A percentile compares a stretch with the other conserved stretches of the same genome.
These are phyloP conservation scores for Eustoma russellianum DNA, from an alignment of 257 asterid species.

Conservation along the genomic window DNA sequence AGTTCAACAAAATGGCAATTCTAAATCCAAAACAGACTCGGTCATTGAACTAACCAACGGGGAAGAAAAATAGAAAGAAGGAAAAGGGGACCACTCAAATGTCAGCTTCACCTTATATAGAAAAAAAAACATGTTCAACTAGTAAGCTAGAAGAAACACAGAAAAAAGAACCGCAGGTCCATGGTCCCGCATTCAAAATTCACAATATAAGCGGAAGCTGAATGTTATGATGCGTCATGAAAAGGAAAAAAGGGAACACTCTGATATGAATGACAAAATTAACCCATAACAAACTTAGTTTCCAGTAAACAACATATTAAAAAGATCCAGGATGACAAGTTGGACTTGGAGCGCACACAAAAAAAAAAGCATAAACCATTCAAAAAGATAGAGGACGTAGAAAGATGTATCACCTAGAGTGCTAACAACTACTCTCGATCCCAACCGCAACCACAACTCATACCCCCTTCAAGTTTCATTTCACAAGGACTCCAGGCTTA, in stretches of 20 bases:
- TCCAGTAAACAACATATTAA: constrained; percentile 28
- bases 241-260: constrained; percentile 13
- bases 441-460: constrained; percentile 25
- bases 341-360: constrained; percentile 33
- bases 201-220: constrained; percentile 1
- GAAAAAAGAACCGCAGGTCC: no score
- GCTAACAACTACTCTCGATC: constrained; percentile 20
- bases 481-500: constrained; percentile 32
- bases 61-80: no score
- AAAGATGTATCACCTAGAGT: constrained; percentile 28
- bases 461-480: constrained; percentile 22
- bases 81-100: no score
- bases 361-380: constrained; percentile 29
- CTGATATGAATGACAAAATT: constrained; percentile 11
- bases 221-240: not conserved
- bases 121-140: no score
- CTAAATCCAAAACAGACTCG: no score
- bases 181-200: not conserved
- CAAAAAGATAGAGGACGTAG: constrained; percentile 21
- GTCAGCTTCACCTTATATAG: no score
- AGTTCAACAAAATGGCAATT: no score
- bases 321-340: constrained; percentile 23
- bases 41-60: no score
- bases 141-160: no score
- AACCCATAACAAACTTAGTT: constrained; percentile 40